phyloP scores from a whole-genome alignment of 2,329 filamentous ascomycete genomes.

The Nectriaceae sp. region DNA sequence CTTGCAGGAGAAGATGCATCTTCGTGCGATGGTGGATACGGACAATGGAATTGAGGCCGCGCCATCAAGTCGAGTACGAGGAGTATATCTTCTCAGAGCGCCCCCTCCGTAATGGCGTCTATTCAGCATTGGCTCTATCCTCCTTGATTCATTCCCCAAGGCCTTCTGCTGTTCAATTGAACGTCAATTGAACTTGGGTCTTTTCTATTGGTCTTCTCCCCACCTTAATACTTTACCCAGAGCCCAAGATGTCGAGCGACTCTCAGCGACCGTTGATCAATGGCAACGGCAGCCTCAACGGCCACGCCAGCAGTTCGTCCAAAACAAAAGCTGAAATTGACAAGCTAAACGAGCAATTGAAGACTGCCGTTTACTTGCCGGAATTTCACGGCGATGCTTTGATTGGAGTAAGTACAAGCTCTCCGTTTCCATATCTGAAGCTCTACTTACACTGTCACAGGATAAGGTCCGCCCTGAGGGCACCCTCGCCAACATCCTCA shows the following conservation, averaged over 20 bases:
- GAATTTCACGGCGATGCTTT: neutral
- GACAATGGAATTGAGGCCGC: neutral
- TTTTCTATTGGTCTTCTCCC: neutral
- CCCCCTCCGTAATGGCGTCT: neutral
- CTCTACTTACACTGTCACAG: neutral
- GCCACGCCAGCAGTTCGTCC: neutral
- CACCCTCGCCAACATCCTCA: neutral
- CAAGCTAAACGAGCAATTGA: neutral
- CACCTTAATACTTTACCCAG: neutral
- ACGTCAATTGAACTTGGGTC: neutral
- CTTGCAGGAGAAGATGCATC: neutral
- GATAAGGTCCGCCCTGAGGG: conserved; percentile 1
- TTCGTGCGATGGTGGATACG: too few species aligned
- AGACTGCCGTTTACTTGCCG: neutral
- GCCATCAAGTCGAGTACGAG: neutral
- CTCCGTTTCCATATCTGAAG: neutral
- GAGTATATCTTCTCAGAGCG: neutral
- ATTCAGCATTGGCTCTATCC: neutral
- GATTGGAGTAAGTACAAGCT: neutral
- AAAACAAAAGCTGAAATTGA: neutral
- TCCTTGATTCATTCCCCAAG: neutral
- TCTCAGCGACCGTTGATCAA: neutral
- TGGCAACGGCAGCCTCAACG: neutral
- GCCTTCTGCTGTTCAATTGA: neutral
- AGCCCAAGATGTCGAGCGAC: neutral